Evolutionary conservation across 2,329 filamentous ascomycete species (phyloP).

Genomic region (Metarhizium brunneum): DNA sequence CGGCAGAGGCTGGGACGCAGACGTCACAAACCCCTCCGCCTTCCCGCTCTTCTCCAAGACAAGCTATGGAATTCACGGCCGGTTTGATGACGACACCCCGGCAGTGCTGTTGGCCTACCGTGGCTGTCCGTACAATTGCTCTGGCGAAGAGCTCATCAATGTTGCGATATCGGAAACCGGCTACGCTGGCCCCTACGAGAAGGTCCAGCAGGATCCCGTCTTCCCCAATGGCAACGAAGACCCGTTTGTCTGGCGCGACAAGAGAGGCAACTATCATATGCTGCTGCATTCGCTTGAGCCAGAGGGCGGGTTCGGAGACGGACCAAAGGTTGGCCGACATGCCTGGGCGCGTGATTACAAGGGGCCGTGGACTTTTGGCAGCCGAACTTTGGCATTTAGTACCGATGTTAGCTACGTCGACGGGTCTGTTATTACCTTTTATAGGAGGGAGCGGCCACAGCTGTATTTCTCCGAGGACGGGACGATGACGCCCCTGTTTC

Average conservation of each 20-base stretch:
- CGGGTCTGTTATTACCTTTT: constrained; percentile 27
- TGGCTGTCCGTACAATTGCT: constrained; percentile 11
- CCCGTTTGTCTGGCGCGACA: constrained; percentile 24
- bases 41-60: constrained; percentile 21
- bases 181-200: constrained; percentile 10
- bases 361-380: constrained; percentile 21
- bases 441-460: constrained; percentile 37
- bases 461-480: neutral
- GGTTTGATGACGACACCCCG: neutral
- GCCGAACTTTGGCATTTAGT: constrained; percentile 17
- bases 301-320: constrained; percentile 17
- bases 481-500: neutral
- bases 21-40: constrained; percentile 32
- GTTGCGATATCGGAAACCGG: constrained; percentile 9
- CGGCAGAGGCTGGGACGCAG: constrained; percentile 11
- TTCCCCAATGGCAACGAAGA: constrained; percentile 16
- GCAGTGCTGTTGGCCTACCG: constrained; percentile 13
- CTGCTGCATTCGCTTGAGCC: constrained; percentile 21
- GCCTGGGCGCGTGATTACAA: constrained; percentile 16
- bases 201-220: constrained; percentile 10
- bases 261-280: constrained; percentile 22
- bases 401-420: constrained; percentile 25
- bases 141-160: constrained; percentile 11
- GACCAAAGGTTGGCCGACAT: constrained; percentile 10
- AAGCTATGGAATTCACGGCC: neutral